Base-by-base conservation (phyloP, 164 flowering plant genomes). In the Litsea cubeba region DNA sequence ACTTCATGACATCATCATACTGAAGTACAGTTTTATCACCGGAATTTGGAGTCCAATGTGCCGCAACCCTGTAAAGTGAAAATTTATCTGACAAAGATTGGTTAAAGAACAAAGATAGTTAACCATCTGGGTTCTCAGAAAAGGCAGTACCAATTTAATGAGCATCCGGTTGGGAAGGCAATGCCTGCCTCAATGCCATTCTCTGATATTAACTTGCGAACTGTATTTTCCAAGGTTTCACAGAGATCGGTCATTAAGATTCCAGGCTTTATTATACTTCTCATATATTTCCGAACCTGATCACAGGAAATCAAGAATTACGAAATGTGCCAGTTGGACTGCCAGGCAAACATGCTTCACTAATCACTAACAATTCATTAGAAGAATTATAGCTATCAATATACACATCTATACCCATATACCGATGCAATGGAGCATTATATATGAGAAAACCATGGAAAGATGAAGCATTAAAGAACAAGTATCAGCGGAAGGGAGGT, bases 91-190 rank as follows among this genome's bases (percentile, higher is more conserved):
- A 50, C 40, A 50, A 40, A 69, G 50, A 32, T 54, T 15, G 30
- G 63, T 1, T 12, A 26, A 35, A 72, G 68, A 22, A 50, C n/a
- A 71, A 8, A 64, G 28, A 35, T 20, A 12, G 54, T 40, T 10
- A 49, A 35, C 5, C 15, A 26, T 23, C 25, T 26, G 18, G 54
- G 10, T 22, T 62, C 11, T 62, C 69, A 73, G 58, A n/a, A 51
- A 73, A 32, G 40, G 51, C 5, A 18, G 78, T 83, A 95, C 99
- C 96, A 93, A 79, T 95, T 95, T 76, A 93, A 81, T 17, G 99
- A 95, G 83, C 99, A 95, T 72, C 99, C 99, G 24, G 99, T 95
- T 62, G 99, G 99, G 73, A 95, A 95, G 71, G 99, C 99, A 85
- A 95, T 95, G 81, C 99, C 99, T 71, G 99, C 97, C 83, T 95